Percentiles rank a stretch among this genome's conserved stretches.
Conservation (phyloP, 2,329 filamentous ascomycete genomes). For the Ceratocystis lukuohia region DNA sequence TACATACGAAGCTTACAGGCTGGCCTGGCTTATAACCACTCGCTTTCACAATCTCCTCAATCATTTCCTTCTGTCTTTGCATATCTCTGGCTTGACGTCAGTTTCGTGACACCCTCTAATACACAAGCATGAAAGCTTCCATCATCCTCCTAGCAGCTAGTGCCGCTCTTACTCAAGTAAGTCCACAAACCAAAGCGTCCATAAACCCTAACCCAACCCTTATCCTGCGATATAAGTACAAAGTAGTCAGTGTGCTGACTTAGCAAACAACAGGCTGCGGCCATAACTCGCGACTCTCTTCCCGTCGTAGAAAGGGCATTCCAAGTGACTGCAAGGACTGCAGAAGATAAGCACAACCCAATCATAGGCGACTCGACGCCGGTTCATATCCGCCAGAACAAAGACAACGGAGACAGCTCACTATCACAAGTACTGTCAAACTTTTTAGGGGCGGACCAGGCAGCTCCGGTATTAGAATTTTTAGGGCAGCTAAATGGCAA, state of each 20-base stretch:
- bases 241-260: background rate
- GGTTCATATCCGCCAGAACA: background rate
- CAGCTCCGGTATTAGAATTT: background rate
- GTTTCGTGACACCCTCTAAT: background rate
- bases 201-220: background rate
- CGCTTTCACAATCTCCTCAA: constrained; percentile 20
- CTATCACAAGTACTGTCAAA: background rate
- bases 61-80: constrained; percentile 20
- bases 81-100: constrained; percentile 12
- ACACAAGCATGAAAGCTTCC: constrained; percentile 11
- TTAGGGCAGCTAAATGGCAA: background rate
- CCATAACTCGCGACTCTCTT: background rate
- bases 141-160: constrained; percentile 12
- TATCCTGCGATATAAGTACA: background rate
- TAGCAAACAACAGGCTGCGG: constrained; percentile 7
- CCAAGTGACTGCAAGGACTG: background rate
- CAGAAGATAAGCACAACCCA: background rate
- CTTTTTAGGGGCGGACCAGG: background rate
- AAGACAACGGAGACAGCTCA: background rate
- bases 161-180: constrained; percentile 13
- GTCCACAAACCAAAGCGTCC: background rate
- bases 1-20: constrained; percentile 9
- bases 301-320: background rate
- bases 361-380: background rate
- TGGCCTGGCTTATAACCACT: constrained; percentile 16